Conservation (phyloP, 495 filamentous ascomycete species). For the Neurospora sp. region DNA sequence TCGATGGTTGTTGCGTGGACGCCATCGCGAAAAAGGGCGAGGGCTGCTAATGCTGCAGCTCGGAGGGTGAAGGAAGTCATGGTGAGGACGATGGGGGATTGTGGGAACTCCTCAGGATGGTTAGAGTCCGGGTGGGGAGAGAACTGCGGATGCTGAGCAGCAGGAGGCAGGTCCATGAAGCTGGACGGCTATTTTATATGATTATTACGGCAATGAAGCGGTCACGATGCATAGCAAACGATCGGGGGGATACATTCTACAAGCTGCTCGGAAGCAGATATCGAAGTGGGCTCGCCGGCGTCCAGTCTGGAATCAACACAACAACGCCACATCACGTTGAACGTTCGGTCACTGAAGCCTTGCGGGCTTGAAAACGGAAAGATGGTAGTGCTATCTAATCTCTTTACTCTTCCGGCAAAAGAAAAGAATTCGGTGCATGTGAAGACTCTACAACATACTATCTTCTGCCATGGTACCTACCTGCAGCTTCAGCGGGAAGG, state of each 20-base stretch:
- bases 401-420: neutral
- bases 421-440: neutral
- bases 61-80: constrained; percentile 16
- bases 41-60: constrained; percentile 23
- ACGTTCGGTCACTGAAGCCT: neutral
- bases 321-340: neutral
- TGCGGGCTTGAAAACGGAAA: neutral
- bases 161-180: neutral
- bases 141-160: neutral
- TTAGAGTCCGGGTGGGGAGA: neutral
- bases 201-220: neutral
- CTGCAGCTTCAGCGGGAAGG: neutral
- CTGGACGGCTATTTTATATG: neutral
- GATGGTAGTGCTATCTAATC: neutral
- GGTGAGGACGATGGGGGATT: neutral
- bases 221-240: neutral
- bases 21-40: constrained; percentile 15
- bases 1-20: constrained; percentile 27
- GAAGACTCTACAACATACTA: neutral
- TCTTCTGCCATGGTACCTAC: neutral
- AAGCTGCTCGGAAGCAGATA: neutral
- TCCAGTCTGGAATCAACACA: neutral
- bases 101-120: neutral
- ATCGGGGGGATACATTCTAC: neutral
- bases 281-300: neutral